phyloP scores from a whole-genome alignment of 345 rosid genomes.

The Litchi chinensis region DNA sequence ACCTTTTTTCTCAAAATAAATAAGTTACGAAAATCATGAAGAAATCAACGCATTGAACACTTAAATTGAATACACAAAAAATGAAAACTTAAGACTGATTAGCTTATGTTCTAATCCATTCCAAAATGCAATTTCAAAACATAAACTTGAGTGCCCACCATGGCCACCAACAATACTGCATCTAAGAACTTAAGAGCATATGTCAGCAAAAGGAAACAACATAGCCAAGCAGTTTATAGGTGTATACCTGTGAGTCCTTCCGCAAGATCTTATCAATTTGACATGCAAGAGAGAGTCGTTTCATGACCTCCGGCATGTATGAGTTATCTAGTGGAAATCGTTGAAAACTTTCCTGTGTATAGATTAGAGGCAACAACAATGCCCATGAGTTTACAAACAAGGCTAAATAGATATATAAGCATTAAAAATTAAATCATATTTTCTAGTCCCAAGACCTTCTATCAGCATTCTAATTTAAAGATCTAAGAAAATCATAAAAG shows the following conservation, averaged over 20 bases:
- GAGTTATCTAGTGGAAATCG: slow-evolving; percentile 84
- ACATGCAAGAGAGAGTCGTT: slow-evolving; percentile 83
- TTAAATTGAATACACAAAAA: background rate
- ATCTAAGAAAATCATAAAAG: background rate
- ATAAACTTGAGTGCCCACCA: background rate
- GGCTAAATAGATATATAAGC: background rate
- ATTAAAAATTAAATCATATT: slow-evolving; percentile 12
- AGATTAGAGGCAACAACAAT: slow-evolving; percentile 21
- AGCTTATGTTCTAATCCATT: background rate
- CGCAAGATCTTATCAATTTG: slow-evolving; percentile 80
- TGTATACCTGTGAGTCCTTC: slow-evolving; percentile 78
- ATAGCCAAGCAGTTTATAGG: background rate
- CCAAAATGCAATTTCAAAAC: slow-evolving; percentile 5
- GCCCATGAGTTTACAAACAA: background rate
- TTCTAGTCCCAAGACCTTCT: slow-evolving; percentile 2
- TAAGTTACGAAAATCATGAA: background rate
- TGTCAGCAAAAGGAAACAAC: background rate
- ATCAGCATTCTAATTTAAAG: background rate
- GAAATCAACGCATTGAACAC: background rate
- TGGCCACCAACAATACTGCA: background rate
- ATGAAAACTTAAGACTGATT: background rate
- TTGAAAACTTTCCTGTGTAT: slow-evolving; percentile 72
- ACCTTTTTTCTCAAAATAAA: background rate
- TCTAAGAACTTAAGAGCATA: background rate
- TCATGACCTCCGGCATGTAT: slow-evolving; percentile 87